Conservation (phyloP, 371 early-diverging fungal genomes). For the Choanephora cucurbitarum region DNA sequence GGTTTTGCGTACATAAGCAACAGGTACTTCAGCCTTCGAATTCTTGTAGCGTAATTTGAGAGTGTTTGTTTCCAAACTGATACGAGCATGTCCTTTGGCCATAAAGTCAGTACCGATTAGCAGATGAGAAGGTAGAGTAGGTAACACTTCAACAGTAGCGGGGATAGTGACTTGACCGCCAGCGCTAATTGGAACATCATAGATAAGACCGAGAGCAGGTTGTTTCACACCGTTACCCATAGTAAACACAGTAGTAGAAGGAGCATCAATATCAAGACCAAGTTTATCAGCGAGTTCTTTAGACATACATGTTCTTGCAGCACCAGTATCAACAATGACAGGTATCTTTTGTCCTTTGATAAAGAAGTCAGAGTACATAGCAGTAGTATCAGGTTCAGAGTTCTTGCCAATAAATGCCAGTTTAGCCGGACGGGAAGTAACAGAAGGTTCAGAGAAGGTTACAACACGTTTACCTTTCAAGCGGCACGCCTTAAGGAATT, state of each 20-base stretch:
- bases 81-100: background rate
- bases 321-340: slow-evolving; percentile 2
- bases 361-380: background rate
- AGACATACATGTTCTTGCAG: background rate
- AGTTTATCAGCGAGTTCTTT: slow-evolving; percentile 7
- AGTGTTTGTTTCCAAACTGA: background rate
- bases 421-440: no score
- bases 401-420: slow-evolving; percentile 4
- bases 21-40: background rate
- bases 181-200: slow-evolving; percentile 6
- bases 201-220: slow-evolving; percentile 5
- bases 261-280: background rate
- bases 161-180: slow-evolving; percentile 3
- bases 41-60: slow-evolving; percentile 2
- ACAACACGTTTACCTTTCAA: background rate
- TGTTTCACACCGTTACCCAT: slow-evolving; percentile 12
- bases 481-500: background rate
- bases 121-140: background rate
- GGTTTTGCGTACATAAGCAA: background rate
- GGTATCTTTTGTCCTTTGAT: background rate
- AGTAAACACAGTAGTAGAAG: slow-evolving; percentile 1
- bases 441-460: background rate
- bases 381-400: slow-evolving; percentile 6
- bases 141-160: slow-evolving; percentile 3
- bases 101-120: slow-evolving; percentile 7